phyloP scores from a whole-genome alignment of 441 rosid species.

The Manihot esculenta region DNA sequence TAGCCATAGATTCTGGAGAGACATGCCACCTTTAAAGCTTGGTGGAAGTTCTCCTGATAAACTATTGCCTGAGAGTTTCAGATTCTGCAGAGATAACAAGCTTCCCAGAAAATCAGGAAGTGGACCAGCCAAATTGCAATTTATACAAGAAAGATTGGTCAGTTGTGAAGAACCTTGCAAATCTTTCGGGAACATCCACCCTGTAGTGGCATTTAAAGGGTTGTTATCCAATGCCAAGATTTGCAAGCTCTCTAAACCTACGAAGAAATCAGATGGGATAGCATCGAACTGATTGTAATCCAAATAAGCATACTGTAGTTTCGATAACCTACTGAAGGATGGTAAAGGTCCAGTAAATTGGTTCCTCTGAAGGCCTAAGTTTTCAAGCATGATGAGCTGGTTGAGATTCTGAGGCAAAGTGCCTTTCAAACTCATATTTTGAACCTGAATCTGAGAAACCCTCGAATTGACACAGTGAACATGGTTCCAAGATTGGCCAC shows the following conservation, averaged over 20 bases:
- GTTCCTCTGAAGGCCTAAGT: slow-evolving; percentile 61
- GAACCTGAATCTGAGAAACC: slow-evolving; percentile 67
- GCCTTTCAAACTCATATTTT: slow-evolving; percentile 53
- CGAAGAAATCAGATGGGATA: slow-evolving; percentile 58
- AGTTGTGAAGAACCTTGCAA: slow-evolving; percentile 54
- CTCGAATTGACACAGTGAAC: slow-evolving; percentile 46
- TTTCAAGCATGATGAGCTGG: slow-evolving; percentile 46
- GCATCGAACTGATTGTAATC: slow-evolving; percentile 60
- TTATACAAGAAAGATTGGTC: slow-evolving; percentile 55
- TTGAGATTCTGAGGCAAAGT: slow-evolving; percentile 57
- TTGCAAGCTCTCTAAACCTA: slow-evolving; percentile 50
- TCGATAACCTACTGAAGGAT: slow-evolving; percentile 50
- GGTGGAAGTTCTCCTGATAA: slow-evolving; percentile 57
- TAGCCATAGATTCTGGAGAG: slow-evolving; percentile 56
- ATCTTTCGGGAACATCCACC: slow-evolving; percentile 56
- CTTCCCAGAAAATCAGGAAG: slow-evolving; percentile 63
- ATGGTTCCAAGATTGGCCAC: slow-evolving; percentile 62
- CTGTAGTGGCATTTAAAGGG: slow-evolving; percentile 48
- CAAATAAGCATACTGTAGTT: slow-evolving; percentile 45
- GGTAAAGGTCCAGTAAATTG: slow-evolving; percentile 59
- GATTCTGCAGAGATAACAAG: slow-evolving; percentile 45
- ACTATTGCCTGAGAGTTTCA: slow-evolving; percentile 51
- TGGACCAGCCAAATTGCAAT: slow-evolving; percentile 59
- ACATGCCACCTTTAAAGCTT: slow-evolving; percentile 37
- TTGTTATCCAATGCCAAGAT: slow-evolving; percentile 62